Evolutionary conservation across 768 basidiomycete genomes (phyloP).

Genomic region (Chalciporus pseudorubinellus): DNA sequence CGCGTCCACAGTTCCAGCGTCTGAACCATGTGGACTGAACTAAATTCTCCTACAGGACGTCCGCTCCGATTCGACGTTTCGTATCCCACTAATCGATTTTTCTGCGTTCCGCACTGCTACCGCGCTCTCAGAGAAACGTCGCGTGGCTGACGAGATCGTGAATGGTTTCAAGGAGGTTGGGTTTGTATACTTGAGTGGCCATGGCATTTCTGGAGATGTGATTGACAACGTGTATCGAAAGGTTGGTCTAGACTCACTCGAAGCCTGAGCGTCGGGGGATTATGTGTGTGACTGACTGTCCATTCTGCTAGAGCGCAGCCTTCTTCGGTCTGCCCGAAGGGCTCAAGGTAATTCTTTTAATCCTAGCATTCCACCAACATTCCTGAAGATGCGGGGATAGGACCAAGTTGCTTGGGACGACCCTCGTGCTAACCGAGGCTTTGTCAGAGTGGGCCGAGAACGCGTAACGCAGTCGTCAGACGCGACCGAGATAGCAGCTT

Average conservation of each 20-base stretch:
- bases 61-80: conserved; percentile 43
- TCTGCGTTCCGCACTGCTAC: conserved; percentile 55
- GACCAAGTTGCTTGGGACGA: conserved; percentile 75
- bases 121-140: conserved; percentile 54
- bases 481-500: conserved; percentile 65
- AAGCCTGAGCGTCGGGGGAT: conserved; percentile 12
- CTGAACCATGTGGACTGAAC: background rate
- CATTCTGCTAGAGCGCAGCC: conserved; percentile 55
- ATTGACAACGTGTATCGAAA: conserved; percentile 63
- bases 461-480: conserved; percentile 74
- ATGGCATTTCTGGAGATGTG: conserved; percentile 60
- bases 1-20: background rate
- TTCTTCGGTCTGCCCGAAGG: conserved; percentile 70
- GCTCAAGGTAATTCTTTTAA: conserved; percentile 45
- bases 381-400: conserved; percentile 33
- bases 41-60: conserved; percentile 30
- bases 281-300: background rate
- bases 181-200: conserved; percentile 74
- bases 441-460: conserved; percentile 78
- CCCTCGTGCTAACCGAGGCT: conserved; percentile 82
- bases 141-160: conserved; percentile 65
- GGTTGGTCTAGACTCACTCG: too few species aligned
- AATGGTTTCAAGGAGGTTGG: conserved; percentile 78
- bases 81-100: conserved; percentile 80
- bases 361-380: background rate